These are phyloP conservation scores for Puccinia coronata DNA, from an alignment of 1,284 basidiomycete species.

Conservation along the genomic window DNA sequence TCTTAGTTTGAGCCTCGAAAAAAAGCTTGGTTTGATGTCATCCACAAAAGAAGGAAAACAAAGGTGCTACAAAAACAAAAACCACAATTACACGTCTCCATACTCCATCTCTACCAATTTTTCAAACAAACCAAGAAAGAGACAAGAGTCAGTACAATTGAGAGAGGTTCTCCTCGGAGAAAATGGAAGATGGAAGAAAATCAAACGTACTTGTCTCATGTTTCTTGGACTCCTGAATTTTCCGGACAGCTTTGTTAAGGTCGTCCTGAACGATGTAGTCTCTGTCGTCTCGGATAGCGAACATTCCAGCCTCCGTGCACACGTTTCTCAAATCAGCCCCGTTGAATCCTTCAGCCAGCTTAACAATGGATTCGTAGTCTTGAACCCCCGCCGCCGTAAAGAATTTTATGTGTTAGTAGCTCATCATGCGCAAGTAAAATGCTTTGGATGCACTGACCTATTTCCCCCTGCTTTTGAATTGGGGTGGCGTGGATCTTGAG, in stretches of 20 bases:
- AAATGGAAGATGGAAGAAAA: background rate
- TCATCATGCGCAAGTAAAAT: background rate
- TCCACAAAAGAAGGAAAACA: slow-evolving; percentile 8
- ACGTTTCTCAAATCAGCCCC: slow-evolving; percentile 96
- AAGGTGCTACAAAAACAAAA: slow-evolving; percentile 32
- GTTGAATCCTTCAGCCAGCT: slow-evolving; percentile 91
- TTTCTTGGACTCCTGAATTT: slow-evolving; percentile 72
- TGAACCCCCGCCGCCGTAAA: slow-evolving; percentile 9
- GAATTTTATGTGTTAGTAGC: background rate
- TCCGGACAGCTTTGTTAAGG: slow-evolving; percentile 94
- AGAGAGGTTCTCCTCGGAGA: background rate
- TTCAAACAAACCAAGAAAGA: background rate
- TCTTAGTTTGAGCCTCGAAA: background rate
- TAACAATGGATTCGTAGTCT: slow-evolving; percentile 95
- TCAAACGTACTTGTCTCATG: slow-evolving; percentile 54
- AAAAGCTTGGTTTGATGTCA: background rate
- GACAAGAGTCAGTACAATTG: background rate
- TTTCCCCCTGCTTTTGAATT: slow-evolving; percentile 91
- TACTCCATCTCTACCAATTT: slow-evolving; percentile 45
- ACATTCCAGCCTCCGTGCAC: slow-evolving; percentile 98
- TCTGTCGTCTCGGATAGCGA: slow-evolving; percentile 92
- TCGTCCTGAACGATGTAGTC: slow-evolving; percentile 92
- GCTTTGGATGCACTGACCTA: slow-evolving; percentile 58
- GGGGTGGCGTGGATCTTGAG: slow-evolving; percentile 94
- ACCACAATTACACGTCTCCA: slow-evolving; percentile 42